Conservation (phyloP, 2,329 filamentous ascomycete species). For the Pseudogymnoascus pannorum region DNA sequence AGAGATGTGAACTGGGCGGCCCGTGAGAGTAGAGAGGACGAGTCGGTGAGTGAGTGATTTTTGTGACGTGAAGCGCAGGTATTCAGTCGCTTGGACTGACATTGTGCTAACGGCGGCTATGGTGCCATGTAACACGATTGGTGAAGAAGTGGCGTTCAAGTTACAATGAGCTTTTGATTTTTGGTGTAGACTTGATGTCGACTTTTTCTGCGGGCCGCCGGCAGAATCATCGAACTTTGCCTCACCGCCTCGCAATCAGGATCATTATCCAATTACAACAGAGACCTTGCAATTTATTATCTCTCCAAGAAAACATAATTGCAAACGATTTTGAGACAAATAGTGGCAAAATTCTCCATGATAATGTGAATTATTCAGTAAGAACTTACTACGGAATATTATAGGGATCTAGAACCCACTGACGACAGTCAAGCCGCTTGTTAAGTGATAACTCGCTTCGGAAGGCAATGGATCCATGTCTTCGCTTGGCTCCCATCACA, state of each 20-base stretch:
- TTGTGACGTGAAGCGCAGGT: slow-evolving; percentile 75
- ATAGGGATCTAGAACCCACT: too few relatives aligned
- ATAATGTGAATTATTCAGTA: too few relatives aligned
- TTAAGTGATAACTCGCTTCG: too few relatives aligned
- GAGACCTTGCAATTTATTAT: neutral
- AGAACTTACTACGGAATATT: too few relatives aligned
- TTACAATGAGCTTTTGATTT: neutral
- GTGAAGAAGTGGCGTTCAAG: neutral
- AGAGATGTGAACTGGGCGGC: slow-evolving; percentile 81
- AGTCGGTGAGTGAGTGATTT: slow-evolving; percentile 76
- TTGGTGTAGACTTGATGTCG: slow-evolving; percentile 1
- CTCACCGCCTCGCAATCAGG: slow-evolving; percentile 8
- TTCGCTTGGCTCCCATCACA: too few relatives aligned
- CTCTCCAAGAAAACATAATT: neutral
- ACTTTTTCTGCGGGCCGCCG: slow-evolving; percentile 9
- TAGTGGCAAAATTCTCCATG: neutral
- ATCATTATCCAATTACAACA: slow-evolving; percentile 8
- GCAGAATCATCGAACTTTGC: slow-evolving; percentile 4
- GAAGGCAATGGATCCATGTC: too few relatives aligned
- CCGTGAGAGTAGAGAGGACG: slow-evolving; percentile 83
- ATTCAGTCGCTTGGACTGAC: slow-evolving; percentile 31
- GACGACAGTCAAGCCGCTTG: too few relatives aligned
- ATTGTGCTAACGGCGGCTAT: slow-evolving; percentile 17
- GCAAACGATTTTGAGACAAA: neutral
- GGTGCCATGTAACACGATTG: slow-evolving; percentile 4